phyloP scores from a whole-genome alignment of 116 monocot species.

The Iris pallida region DNA sequence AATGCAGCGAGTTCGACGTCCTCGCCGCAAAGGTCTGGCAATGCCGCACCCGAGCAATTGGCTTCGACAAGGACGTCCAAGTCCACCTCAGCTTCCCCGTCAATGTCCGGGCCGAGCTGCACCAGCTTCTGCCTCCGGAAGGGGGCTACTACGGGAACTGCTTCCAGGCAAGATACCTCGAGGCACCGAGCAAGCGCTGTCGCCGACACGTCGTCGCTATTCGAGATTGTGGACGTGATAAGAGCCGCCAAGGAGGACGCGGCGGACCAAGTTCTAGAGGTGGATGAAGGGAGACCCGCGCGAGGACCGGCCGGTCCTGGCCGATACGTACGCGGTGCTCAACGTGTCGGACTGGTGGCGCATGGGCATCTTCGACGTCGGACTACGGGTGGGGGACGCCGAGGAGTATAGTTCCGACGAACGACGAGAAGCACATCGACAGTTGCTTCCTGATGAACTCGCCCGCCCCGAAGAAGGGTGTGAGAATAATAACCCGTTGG shows the following conservation, averaged over 20 bases:
- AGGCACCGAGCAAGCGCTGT: constrained; percentile 5
- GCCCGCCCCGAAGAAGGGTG: not conserved
- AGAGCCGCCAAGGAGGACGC: constrained; percentile 18
- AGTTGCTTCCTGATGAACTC: not conserved
- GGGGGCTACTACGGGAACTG: constrained; percentile 36
- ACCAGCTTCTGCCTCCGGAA: not conserved
- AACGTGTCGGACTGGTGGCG: constrained; percentile 28
- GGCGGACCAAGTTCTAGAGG: constrained; percentile 6
- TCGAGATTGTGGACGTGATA: constrained; percentile 20
- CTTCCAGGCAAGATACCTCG: constrained; percentile 12
- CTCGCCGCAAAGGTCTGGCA: constrained; percentile 17
- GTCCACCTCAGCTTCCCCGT: constrained; percentile 10
- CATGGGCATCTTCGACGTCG: constrained; percentile 34
- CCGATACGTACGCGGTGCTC: constrained; percentile 13
- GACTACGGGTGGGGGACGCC: constrained; percentile 40
- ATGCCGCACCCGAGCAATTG: constrained; percentile 13
- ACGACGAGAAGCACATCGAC: not conserved
- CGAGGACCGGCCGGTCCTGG: constrained; percentile 6
- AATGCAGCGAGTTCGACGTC: constrained; percentile 21
- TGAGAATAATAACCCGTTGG: not conserved
- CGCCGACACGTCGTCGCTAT: not conserved
- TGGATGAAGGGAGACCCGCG: constrained; percentile 15
- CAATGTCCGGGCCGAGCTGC: constrained; percentile 7
- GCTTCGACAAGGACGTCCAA: not conserved
- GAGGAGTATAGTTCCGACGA: constrained; percentile 17